phyloP scores from a whole-genome alignment of 345 rosid species.

The Eutrema yunnanense region DNA sequence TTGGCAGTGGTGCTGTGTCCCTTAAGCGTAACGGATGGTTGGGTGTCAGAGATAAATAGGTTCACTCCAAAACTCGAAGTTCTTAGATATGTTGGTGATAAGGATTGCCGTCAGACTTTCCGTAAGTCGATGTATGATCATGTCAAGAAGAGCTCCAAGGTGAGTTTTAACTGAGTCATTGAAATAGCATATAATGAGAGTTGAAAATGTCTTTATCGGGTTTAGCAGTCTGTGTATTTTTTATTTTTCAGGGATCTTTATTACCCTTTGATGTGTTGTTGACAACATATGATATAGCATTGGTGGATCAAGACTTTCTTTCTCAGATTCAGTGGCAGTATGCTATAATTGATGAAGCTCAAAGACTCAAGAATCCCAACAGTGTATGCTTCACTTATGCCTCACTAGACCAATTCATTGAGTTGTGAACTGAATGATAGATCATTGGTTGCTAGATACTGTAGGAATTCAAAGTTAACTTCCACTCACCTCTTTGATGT shows the following conservation, averaged over 20 bases:
- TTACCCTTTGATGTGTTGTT: slow-evolving; percentile 71
- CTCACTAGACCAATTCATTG: not conserved
- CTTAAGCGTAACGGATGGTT: slow-evolving; percentile 81
- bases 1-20: slow-evolving; percentile 78
- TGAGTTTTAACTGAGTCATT: slow-evolving; percentile 32
- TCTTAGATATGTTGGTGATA: slow-evolving; percentile 78
- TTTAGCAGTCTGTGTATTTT: not conserved
- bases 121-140: slow-evolving; percentile 47
- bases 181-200: not conserved
- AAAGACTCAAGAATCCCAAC: slow-evolving; percentile 83
- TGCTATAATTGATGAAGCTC: slow-evolving; percentile 82
- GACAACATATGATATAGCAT: slow-evolving; percentile 73
- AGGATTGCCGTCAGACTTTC: slow-evolving; percentile 45
- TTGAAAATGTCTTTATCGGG: not conserved
- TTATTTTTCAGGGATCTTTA: slow-evolving; percentile 43
- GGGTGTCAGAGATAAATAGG: slow-evolving; percentile 67
- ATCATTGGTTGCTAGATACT: not conserved
- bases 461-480: not conserved
- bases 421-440: slow-evolving; percentile 5
- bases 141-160: slow-evolving; percentile 39
- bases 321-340: slow-evolving; percentile 82
- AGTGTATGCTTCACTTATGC: slow-evolving; percentile 49
- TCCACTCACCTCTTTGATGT: not conserved
- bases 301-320: slow-evolving; percentile 77
- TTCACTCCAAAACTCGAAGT: slow-evolving; percentile 60